phyloP scores from a whole-genome alignment of 768 basidiomycete genomes.

The Paxillus ammoniavirescens region DNA sequence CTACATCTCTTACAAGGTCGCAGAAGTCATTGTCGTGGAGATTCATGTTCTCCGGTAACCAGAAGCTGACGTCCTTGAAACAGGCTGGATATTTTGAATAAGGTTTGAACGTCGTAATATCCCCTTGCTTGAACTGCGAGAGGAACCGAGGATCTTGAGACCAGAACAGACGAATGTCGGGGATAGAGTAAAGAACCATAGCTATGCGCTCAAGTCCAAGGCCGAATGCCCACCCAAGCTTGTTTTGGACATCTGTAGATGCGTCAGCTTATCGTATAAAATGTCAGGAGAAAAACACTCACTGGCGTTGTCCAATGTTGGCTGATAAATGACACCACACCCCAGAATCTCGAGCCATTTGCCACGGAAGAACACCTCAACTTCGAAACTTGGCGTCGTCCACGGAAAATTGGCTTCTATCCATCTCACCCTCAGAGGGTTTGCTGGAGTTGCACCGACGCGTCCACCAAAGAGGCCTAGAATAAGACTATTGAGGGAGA shows the following conservation, averaged over 20 bases:
- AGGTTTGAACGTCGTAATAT: slow-evolving; percentile 80
- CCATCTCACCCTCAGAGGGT: slow-evolving; percentile 90
- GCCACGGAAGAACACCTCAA: slow-evolving; percentile 94
- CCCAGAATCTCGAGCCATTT: slow-evolving; percentile 98
- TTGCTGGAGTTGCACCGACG: slow-evolving; percentile 46
- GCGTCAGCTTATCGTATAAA: slow-evolving; percentile 8
- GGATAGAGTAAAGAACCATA: slow-evolving; percentile 96
- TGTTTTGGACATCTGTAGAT: slow-evolving; percentile 64
- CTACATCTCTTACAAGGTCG: slow-evolving; percentile 89
- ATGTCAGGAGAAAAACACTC: slow-evolving; percentile 29
- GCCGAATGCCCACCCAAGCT: slow-evolving; percentile 97
- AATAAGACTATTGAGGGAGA: slow-evolving; percentile 84
- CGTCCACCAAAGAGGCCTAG: slow-evolving; percentile 74
- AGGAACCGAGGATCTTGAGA: slow-evolving; percentile 85
- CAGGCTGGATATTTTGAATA: slow-evolving; percentile 93
- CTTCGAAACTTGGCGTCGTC: slow-evolving; percentile 96
- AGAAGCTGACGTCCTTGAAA: slow-evolving; percentile 95
- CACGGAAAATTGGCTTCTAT: slow-evolving; percentile 98
- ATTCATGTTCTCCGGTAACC: slow-evolving; percentile 56
- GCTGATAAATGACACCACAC: slow-evolving; percentile 87
- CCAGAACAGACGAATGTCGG: slow-evolving; percentile 99
- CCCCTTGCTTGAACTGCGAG: slow-evolving; percentile 75
- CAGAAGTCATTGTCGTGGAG: slow-evolving; percentile 98
- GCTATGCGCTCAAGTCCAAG: slow-evolving; percentile 96
- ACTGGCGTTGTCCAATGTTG: slow-evolving; percentile 87